A percentile compares a stretch with the other conserved stretches of the same genome.
Conservation (phyloP, 2,329 filamentous ascomycete genomes). For the Metarhizium anisopliae region DNA sequence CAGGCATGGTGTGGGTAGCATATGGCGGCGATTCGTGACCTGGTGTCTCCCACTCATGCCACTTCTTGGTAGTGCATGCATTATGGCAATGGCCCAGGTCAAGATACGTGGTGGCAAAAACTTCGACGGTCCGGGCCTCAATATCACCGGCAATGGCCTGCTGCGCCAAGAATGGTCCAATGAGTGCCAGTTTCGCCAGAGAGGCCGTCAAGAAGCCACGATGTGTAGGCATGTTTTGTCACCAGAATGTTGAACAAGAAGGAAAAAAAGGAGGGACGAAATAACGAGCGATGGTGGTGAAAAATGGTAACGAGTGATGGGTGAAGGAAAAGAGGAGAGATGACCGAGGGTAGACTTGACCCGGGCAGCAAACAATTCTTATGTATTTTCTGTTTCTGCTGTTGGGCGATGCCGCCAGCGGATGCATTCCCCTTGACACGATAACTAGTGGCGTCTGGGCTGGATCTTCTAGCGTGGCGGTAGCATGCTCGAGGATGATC, state of each 20-base stretch:
- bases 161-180: background rate
- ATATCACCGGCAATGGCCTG: background rate
- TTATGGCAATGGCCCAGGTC: background rate
- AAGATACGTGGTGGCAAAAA: background rate
- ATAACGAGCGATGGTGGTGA: background rate
- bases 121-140: background rate
- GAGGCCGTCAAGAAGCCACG: background rate
- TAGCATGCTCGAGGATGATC: too few relatives aligned
- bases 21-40: background rate
- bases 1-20: background rate
- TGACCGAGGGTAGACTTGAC: too few relatives aligned
- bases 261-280: background rate
- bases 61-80: background rate
- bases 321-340: too few relatives aligned
- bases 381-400: too few relatives aligned
- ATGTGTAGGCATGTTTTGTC: background rate
- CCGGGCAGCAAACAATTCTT: too few relatives aligned
- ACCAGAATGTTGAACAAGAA: background rate
- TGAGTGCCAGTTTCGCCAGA: background rate
- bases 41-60: background rate
- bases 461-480: too few relatives aligned
- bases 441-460: too few relatives aligned
- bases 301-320: too few relatives aligned
- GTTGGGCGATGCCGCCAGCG: too few relatives aligned
- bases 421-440: too few relatives aligned